phyloP scores from a whole-genome alignment of 768 basidiomycete genomes.

The Lactifluus echinatus region DNA sequence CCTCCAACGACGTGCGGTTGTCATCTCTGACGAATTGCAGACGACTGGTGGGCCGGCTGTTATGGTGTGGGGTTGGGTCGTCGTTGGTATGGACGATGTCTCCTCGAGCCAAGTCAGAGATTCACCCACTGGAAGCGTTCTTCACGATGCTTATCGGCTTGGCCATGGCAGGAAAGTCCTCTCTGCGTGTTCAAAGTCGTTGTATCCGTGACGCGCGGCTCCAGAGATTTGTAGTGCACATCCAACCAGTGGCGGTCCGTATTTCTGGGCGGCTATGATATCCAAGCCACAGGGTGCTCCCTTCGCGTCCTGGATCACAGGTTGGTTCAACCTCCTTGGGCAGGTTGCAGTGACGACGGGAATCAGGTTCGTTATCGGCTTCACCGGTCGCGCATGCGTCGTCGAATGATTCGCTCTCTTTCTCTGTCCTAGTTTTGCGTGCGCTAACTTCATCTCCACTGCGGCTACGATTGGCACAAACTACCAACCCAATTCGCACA shows the following conservation, averaged over 20 bases:
- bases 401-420: background rate
- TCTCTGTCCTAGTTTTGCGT: conserved; percentile 40
- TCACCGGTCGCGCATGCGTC: background rate
- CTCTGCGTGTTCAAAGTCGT: background rate
- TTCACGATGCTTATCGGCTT: conserved; percentile 67
- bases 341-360: conserved; percentile 75
- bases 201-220: background rate
- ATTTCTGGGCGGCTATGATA: conserved; percentile 78
- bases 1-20: background rate
- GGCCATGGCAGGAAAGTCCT: conserved; percentile 56
- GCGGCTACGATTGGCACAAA: conserved; percentile 47
- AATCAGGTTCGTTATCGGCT: conserved; percentile 38
- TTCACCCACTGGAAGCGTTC: conserved; percentile 33
- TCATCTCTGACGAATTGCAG: conserved; percentile 26
- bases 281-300: conserved; percentile 48
- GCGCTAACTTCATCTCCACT: conserved; percentile 62
- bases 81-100: conserved; percentile 40
- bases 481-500: conserved; percentile 50
- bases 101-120: background rate
- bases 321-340: conserved; percentile 67
- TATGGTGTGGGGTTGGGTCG: conserved; percentile 70
- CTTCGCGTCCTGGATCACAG: conserved; percentile 67
- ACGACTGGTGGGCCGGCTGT: conserved; percentile 69
- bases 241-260: conserved; percentile 66
- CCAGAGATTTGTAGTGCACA: conserved; percentile 48